phyloP scores from a whole-genome alignment of 116 monocot species.

The Cymodocea nodosa region DNA sequence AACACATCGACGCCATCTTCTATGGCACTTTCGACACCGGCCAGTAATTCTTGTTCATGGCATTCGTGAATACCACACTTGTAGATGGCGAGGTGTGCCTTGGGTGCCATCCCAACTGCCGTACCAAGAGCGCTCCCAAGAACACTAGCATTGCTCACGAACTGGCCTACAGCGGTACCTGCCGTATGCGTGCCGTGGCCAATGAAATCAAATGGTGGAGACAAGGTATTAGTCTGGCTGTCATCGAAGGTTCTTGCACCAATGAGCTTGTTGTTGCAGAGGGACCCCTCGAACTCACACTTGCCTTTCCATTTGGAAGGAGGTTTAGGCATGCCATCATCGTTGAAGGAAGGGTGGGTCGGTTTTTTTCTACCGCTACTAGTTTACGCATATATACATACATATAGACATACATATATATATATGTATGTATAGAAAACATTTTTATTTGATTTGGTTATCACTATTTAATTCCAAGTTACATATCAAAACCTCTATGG shows the following conservation, averaged over 20 bases:
- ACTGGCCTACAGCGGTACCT: conserved; percentile 3
- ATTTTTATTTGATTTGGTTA: too few relatives aligned
- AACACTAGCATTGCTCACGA: conserved; percentile 2
- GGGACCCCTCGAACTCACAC: too few relatives aligned
- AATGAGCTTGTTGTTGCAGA: conserved; percentile 10
- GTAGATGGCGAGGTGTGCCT: conserved; percentile 17
- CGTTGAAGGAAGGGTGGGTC: conserved; percentile 3
- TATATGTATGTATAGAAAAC: too few relatives aligned
- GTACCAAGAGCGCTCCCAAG: conserved; percentile 5
- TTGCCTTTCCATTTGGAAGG: conserved; percentile 2
- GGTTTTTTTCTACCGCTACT: too few relatives aligned
- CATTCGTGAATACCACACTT: conserved; percentile 3
- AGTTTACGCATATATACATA: too few relatives aligned
- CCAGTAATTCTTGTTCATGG: conserved; percentile 4
- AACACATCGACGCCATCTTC: conserved; percentile 11
- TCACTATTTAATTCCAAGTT: too few relatives aligned
- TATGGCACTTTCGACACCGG: conserved; percentile 28
- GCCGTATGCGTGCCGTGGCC: conserved; percentile 8
- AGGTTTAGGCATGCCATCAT: conserved; percentile 3
- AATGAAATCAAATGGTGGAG: background rate
- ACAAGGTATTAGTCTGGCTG: too few relatives aligned
- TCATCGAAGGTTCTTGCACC: conserved; percentile 3
- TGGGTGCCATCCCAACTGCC: conserved; percentile 15
- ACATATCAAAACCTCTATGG: too few relatives aligned
- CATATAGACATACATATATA: too few relatives aligned